A percentile compares a stretch with the other conserved stretches of the same genome.
Evolutionary conservation across 768 basidiomycete genomes (phyloP).

Genomic region (Trametes cubensis): DNA sequence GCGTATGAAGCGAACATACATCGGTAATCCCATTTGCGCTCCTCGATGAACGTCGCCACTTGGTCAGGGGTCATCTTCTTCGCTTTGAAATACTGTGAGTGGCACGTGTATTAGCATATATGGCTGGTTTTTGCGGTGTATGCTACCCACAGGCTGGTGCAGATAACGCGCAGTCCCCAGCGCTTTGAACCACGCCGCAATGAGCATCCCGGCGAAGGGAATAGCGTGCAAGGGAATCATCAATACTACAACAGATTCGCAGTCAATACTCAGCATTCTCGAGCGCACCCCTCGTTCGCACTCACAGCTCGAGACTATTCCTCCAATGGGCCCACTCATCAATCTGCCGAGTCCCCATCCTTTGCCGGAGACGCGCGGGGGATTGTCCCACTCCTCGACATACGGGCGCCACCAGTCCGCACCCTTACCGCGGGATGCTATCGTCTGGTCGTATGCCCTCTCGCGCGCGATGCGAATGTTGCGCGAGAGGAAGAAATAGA

Average conservation of each 20-base stretch:
- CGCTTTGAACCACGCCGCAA: constrained; percentile 67
- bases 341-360: constrained; percentile 19
- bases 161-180: constrained; percentile 67
- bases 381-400: constrained; percentile 77
- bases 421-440: constrained; percentile 80
- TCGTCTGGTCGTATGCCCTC: constrained; percentile 80
- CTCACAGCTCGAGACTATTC: constrained; percentile 28
- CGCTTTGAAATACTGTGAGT: constrained; percentile 68
- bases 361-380: constrained; percentile 35
- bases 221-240: constrained; percentile 61
- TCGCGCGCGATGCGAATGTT: constrained; percentile 82
- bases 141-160: constrained; percentile 60
- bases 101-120: neutral
- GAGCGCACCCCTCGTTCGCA: constrained; percentile 21
- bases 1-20: constrained; percentile 41
- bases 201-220: constrained; percentile 65
- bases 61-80: constrained; percentile 81
- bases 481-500: constrained; percentile 80
- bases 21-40: constrained; percentile 88
- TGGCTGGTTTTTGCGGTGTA: neutral
- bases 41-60: constrained; percentile 78
- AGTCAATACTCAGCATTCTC: constrained; percentile 48
- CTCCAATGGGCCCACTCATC: constrained; percentile 20
- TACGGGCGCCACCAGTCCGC: constrained; percentile 84
- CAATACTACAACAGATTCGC: constrained; percentile 44